Conservation (phyloP, 1,284 basidiomycete species). For the Ceratobasidium sp. region DNA sequence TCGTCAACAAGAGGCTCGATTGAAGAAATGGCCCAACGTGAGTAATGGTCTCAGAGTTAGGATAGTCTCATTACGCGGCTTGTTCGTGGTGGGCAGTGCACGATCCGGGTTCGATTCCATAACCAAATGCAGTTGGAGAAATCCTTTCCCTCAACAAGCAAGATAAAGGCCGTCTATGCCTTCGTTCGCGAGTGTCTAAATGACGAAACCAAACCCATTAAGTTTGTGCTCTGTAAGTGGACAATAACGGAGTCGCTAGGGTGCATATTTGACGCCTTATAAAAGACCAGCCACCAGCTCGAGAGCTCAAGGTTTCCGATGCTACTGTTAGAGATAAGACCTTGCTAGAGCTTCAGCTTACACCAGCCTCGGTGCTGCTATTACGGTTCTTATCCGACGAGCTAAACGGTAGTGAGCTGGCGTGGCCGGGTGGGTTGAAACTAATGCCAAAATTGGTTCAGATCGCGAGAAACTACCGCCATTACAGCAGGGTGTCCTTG, state of each 20-base stretch:
- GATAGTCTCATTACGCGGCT: neutral
- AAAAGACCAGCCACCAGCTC: conserved; percentile 85
- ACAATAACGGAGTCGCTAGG: neutral
- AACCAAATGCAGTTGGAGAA: conserved; percentile 88
- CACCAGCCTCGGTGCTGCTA: conserved; percentile 82
- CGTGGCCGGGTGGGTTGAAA: neutral
- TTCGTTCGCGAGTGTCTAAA: conserved; percentile 81
- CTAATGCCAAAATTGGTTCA: neutral
- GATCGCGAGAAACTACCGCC: conserved; percentile 39
- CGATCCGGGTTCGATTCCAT: conserved; percentile 82
- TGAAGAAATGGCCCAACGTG: conserved; percentile 79
- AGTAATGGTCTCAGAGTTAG: conserved; percentile 51
- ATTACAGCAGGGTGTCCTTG: conserved; percentile 8
- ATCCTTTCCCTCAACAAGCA: conserved; percentile 78
- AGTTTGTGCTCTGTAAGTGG: conserved; percentile 83
- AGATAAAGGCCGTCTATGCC: conserved; percentile 83
- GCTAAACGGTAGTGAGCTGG: conserved; percentile 71
- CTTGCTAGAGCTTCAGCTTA: conserved; percentile 78
- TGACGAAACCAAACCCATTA: conserved; percentile 78
- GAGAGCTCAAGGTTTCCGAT: conserved; percentile 85
- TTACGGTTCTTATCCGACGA: conserved; percentile 79
- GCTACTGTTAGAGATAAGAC: conserved; percentile 74
- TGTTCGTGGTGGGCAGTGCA: conserved; percentile 66
- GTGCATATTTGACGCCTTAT: neutral
- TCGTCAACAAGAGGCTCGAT: conserved; percentile 70